Conservation (phyloP, 495 filamentous ascomycete species). For the Filosporella fistucella region DNA sequence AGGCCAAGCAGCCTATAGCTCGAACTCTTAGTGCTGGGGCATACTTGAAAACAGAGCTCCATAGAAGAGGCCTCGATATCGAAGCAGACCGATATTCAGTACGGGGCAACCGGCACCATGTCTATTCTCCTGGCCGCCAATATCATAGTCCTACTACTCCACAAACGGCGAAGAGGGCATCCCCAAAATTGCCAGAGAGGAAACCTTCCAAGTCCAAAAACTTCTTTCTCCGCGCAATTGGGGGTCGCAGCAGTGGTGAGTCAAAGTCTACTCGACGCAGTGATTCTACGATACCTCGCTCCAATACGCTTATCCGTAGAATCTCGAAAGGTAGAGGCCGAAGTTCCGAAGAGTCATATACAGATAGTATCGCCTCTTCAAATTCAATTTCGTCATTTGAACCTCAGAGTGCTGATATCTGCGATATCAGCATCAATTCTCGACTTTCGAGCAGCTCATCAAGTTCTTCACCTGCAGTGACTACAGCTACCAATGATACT, state of each 20-base stretch:
- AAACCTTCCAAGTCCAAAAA: constrained; percentile 22
- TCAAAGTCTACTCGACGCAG: constrained; percentile 3
- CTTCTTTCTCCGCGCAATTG: constrained; percentile 20
- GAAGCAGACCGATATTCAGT: constrained; percentile 13
- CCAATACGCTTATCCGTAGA: constrained; percentile 16
- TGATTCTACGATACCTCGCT: constrained; percentile 5
- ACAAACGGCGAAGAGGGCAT: background rate
- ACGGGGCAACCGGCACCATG: constrained; percentile 8
- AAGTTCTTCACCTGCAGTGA: background rate
- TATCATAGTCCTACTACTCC: background rate
- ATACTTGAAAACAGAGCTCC: constrained; percentile 18
- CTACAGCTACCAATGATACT: background rate
- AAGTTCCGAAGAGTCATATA: background rate
- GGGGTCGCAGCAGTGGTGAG: constrained; percentile 4
- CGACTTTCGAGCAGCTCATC: constrained; percentile 12
- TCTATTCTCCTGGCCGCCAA: background rate
- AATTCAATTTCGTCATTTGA: too few species aligned
- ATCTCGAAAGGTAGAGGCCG: constrained; percentile 8
- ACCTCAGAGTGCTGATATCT: constrained; percentile 10
- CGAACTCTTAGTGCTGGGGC: constrained; percentile 15
- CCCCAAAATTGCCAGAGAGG: background rate
- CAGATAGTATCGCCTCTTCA: background rate
- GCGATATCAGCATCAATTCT: constrained; percentile 20
- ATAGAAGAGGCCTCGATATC: background rate
- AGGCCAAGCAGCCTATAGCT: constrained; percentile 4